Conservation (phyloP, 2,329 filamentous ascomycete species). For the Calonectria hawksworthii region DNA sequence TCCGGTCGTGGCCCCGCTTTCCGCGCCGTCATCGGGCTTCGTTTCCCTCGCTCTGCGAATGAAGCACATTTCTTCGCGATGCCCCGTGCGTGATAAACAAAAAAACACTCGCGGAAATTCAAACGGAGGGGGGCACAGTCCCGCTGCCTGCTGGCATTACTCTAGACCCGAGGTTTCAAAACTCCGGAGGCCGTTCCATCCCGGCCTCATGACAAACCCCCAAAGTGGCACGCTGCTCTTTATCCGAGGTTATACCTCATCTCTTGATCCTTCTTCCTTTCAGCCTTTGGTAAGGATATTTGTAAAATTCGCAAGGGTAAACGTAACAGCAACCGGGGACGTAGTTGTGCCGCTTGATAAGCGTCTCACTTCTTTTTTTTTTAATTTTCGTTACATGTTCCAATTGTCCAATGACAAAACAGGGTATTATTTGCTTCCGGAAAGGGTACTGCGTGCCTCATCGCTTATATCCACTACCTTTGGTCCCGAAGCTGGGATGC, state of each 20-base stretch:
- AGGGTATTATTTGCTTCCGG: not conserved
- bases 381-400: conserved; percentile 2
- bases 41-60: conserved; percentile 25
- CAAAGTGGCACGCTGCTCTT: conserved; percentile 14
- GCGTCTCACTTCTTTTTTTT: no score
- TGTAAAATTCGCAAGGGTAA: not conserved
- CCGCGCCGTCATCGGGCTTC: conserved; percentile 45
- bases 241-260: conserved; percentile 18
- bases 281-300: not conserved
- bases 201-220: not conserved
- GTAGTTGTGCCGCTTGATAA: conserved; percentile 3
- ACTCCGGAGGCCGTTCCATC: not conserved
- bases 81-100: conserved; percentile 7
- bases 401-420: conserved; percentile 12
- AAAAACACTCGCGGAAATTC: not conserved
- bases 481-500: conserved; percentile 35
- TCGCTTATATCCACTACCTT: conserved; percentile 25
- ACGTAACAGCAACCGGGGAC: not conserved
- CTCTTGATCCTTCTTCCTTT: conserved; percentile 9
- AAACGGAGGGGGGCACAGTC: not conserved
- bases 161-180: conserved; percentile 3
- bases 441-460: not conserved
- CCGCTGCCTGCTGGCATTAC: not conserved
- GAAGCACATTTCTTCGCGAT: not conserved
- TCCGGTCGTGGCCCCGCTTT: conserved; percentile 41